phyloP scores from a whole-genome alignment of 371 early-diverging fungal genomes.

The Mortierella polycephala region DNA sequence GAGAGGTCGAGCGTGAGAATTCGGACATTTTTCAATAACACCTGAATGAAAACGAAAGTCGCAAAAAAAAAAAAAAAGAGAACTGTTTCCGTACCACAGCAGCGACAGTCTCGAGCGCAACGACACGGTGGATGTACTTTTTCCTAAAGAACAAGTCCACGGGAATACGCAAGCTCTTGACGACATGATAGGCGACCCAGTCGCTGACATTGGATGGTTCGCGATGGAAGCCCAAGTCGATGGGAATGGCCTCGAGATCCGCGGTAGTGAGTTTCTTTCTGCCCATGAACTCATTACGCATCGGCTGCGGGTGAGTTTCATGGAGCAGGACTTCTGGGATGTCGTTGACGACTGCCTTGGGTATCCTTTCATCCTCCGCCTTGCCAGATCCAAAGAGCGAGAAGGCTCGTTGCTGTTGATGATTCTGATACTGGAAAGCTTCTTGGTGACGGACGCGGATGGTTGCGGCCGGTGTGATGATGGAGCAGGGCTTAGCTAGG shows the following conservation, averaged over 20 bases:
- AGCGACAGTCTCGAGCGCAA: constrained; percentile 89
- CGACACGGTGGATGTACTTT: constrained; percentile 85
- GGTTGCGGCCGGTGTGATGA: constrained; percentile 39
- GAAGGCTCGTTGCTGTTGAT: constrained; percentile 31
- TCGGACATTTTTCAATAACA: too few species aligned
- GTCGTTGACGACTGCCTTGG: constrained; percentile 53
- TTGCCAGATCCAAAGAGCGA: constrained; percentile 17
- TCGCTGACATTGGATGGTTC: constrained; percentile 70
- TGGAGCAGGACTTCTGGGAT: constrained; percentile 55
- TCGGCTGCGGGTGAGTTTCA: constrained; percentile 68
- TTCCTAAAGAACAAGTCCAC: constrained; percentile 84
- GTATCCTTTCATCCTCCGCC: constrained; percentile 11
- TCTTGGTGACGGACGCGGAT: constrained; percentile 33
- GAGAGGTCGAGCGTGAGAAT: neutral
- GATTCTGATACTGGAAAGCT: neutral
- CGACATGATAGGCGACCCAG: constrained; percentile 71
- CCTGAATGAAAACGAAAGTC: constrained; percentile 1
- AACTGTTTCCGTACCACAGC: constrained; percentile 57
- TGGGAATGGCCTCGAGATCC: constrained; percentile 72
- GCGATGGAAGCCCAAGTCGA: constrained; percentile 71
- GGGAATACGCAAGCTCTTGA: constrained; percentile 75
- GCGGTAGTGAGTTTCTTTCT: constrained; percentile 61
- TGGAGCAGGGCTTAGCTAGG: constrained; percentile 25
- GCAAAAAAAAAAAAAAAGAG: constrained; percentile 9
- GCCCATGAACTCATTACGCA: constrained; percentile 74